Conservation (phyloP, 2,329 filamentous ascomycete genomes). For the Penicillium italicum region DNA sequence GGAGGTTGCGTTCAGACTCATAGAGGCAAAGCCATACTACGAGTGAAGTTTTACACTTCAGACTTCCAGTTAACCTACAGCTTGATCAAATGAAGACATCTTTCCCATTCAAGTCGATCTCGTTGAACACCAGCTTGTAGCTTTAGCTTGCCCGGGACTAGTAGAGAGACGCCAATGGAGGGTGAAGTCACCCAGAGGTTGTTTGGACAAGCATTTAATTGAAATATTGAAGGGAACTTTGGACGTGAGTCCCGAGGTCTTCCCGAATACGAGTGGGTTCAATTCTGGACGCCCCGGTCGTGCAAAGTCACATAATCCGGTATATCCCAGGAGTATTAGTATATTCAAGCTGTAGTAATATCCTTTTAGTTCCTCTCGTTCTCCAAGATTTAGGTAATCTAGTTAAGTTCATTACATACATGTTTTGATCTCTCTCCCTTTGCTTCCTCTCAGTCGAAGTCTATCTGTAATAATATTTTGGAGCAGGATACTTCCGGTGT, state of each 20-base stretch:
- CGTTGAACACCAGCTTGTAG: neutral
- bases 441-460: too few species aligned
- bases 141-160: neutral
- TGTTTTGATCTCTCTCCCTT: too few species aligned
- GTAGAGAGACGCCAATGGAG: neutral
- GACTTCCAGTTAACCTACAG: neutral
- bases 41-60: neutral
- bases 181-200: neutral
- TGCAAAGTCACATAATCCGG: too few species aligned
- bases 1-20: neutral
- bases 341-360: too few species aligned
- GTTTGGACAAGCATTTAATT: neutral
- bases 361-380: too few species aligned
- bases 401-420: too few species aligned
- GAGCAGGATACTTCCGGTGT: neutral
- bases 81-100: neutral
- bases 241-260: neutral
- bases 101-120: too few species aligned
- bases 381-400: too few species aligned
- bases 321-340: too few species aligned
- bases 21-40: neutral
- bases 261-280: neutral
- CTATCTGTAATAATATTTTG: too few species aligned
- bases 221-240: neutral
- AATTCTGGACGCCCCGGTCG: too few species aligned